Evolutionary conservation across 1,284 basidiomycete species (phyloP), one percentile per base, ranked within the genome.

Genomic region (Xerocomus nothofagi): DNA sequence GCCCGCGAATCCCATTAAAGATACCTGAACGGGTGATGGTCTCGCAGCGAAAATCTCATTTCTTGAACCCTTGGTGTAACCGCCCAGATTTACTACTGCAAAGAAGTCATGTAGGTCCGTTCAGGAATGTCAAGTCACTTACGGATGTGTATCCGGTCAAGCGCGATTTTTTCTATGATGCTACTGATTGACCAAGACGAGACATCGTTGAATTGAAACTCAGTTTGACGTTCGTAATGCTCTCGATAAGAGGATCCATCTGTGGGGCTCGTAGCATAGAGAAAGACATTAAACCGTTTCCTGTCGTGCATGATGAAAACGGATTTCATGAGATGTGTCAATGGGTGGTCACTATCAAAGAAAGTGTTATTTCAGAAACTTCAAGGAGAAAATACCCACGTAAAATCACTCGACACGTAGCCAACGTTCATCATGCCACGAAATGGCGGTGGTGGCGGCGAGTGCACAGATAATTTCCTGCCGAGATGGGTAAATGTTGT

Each of bases 11-110:
- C 79, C 79, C 72, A 81, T 80, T 34, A 82, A 72, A 49, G 80
- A 78, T 57, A 84, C 72, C 62, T 84, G 81, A 9, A 84, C 66
- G 0, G 82, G 81, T 49, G 74, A 76, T 14, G 81, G 78, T 24
- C 82, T 69, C 1, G 76, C 77, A 8, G 81, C 82, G 52, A 84
- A 84, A 12, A 84, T 71, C 53, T 84, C 82, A 57, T 84, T 85
- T 43, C 75, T 67, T 3, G 82, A 78, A 10, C 81, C 82, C 61
- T 82, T 84, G n/a, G 82, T 84, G 56, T 84, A 84, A 4, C 82
- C 82, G 18, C 80, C 81, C 4, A 82, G 63, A 53, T 82, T 81
- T 51, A 82, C 69, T 18, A 83, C 73, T 74, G 66, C 30, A 40
- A 29, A 33, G 2, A 24, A 27, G 40, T 57, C 14, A 42, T 39